Base-by-base conservation (phyloP, 73 alveolate genomes). In the Blepharisma stoltei region DNA sequence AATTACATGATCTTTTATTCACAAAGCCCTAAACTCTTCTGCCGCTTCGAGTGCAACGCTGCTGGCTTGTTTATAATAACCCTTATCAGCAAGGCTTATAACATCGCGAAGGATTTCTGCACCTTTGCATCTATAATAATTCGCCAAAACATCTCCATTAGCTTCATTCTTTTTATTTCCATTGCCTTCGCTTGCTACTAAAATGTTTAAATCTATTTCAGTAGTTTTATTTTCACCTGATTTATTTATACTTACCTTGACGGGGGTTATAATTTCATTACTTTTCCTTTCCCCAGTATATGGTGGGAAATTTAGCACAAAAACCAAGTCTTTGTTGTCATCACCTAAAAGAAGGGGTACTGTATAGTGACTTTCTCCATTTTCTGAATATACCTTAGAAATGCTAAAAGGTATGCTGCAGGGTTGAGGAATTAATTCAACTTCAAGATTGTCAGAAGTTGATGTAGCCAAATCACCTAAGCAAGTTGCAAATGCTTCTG, bases 361-460 rank as follows among this genome's bases (percentile, higher is more conserved):
- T 60, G 46, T 60, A 25, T 1, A 60, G 2, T 14, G 18, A 25
- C 2, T 60, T 73, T 73, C 48, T 41, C 78, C 67, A 18, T 0
- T 65, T 8, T 73, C 77, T 11, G 44, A n/a, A 49, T 73, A 73
- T 6, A 50, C 78, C 8, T 73, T 73, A 53, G 82, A 73, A 8
- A 73, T 50, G 8, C 27, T 18, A 11, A 73, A 23, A 14, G 49
- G 77, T 7, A 23, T 6, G 11, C 18, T 38, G 5, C 73, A 60
- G 46, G 73, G 46, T 5, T 60, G 48, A 18, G 47, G 5, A 14
- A 14, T n/a, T 18, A 60, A 25, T 14, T 11, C 11, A 25, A 60
- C 73, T 60, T 60, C 46, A 20, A 60, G 14, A 1, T 25, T 60
- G 0, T 60, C 73, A 1, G 4, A n/a, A 14, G 23, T 25, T 25